Evolutionary conservation across 202 grass and related monocot species (phyloP).

Genomic region (Carex sylvatica): DNA sequence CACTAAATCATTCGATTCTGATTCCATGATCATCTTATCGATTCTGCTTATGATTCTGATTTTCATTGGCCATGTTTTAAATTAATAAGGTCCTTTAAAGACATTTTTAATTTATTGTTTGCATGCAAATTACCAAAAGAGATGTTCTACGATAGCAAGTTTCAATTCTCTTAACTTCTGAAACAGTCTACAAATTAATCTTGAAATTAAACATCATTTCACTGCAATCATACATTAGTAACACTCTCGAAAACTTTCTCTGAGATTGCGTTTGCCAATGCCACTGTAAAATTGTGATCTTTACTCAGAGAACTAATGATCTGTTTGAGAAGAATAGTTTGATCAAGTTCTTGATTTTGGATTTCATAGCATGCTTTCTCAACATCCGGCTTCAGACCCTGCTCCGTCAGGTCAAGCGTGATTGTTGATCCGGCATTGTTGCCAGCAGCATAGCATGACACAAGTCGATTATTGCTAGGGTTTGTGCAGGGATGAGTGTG

Average conservation of each 20-base stretch:
- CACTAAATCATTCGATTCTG: too few species aligned
- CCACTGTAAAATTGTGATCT: conserved; percentile 56
- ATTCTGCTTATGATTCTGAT: too few species aligned
- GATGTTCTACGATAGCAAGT: background rate
- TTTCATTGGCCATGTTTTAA: too few species aligned
- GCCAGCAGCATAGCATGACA: conserved; percentile 1
- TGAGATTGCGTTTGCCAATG: conserved; percentile 48
- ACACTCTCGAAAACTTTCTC: conserved; percentile 42
- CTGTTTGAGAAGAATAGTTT: conserved; percentile 46
- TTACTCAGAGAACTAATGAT: conserved; percentile 48
- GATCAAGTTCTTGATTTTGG: conserved; percentile 40
- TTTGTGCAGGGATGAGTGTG: conserved; percentile 20
- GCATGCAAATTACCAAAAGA: background rate
- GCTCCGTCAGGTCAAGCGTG: conserved; percentile 59
- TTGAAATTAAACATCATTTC: background rate
- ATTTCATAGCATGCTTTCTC: conserved; percentile 36
- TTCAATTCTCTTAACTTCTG: background rate
- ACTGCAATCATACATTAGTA: background rate
- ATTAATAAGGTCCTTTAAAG: background rate
- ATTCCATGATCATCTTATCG: too few species aligned
- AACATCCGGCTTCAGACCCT: conserved; percentile 15
- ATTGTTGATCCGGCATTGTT: conserved; percentile 45
- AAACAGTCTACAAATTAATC: background rate
- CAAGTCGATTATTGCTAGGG: background rate
- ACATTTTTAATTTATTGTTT: background rate